Evolutionary conservation across 108 stramenopile genomes (phyloP).

Genomic region (Cyclotella baltica): DNA sequence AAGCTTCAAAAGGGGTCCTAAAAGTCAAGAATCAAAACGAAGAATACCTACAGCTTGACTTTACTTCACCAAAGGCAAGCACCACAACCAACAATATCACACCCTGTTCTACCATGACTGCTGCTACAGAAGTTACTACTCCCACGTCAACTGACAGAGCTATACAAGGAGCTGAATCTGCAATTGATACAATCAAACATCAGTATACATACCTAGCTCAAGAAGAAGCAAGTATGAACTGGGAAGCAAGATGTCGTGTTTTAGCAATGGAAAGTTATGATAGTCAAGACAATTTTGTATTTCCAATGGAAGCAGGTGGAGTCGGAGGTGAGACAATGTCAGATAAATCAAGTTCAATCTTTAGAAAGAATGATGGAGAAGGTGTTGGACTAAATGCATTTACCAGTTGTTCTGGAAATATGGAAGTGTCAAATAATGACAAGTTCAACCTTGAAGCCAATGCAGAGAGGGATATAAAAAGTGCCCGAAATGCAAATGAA

Average conservation of each 20-base stretch:
- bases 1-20: not conserved
- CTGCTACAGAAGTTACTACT: constrained; percentile 7
- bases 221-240: not conserved
- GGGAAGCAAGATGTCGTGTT: constrained; percentile 20
- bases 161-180: not conserved
- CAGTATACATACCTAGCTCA: not conserved
- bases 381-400: not conserved
- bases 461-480: no score
- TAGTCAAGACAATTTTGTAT: constrained; percentile 12
- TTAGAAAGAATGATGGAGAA: not conserved
- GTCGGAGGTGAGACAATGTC: not conserved
- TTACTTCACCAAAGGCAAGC: not conserved
- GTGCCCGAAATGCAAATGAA: not conserved
- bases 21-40: not conserved
- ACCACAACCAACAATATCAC: not conserved
- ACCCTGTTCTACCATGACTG: constrained; percentile 24
- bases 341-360: not conserved
- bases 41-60: not conserved
- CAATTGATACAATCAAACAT: no score
- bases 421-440: constrained; percentile 3
- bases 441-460: no score
- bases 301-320: not conserved
- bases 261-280: constrained; percentile 37
- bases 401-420: not conserved
- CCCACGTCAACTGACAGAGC: not conserved